Evolutionary conservation across 2,329 filamentous ascomycete genomes (phyloP).

Genomic region (Botrytis fragariae): DNA sequence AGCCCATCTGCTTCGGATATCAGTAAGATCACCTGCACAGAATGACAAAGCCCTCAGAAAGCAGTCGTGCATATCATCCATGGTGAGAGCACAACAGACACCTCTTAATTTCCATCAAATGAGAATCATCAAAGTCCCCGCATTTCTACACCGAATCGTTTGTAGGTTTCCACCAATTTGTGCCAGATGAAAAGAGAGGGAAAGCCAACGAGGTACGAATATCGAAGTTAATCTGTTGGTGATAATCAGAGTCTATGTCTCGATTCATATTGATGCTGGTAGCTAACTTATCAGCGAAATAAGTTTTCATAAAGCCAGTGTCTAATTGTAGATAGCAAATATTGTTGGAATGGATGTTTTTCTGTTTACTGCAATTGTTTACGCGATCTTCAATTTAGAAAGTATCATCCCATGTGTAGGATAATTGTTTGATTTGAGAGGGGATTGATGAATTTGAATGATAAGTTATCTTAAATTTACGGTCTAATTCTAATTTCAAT

Average conservation of each 20-base stretch:
- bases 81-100: neutral
- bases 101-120: neutral
- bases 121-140: neutral
- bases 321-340: neutral
- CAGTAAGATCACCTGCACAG: neutral
- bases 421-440: neutral
- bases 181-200: neutral
- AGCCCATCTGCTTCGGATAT: too few species aligned
- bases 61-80: neutral
- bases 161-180: neutral
- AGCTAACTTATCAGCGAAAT: neutral
- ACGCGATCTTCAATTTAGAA: neutral
- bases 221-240: too few species aligned
- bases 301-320: neutral
- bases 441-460: neutral
- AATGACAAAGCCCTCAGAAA: neutral
- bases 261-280: neutral
- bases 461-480: neutral
- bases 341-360: neutral
- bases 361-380: neutral
- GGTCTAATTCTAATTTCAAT: too few species aligned
- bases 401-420: neutral
- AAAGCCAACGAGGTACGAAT: too few species aligned
- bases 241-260: neutral
- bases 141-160: neutral